phyloP scores from a whole-genome alignment of 805 yeast genomes.

The Kuraishia hungarica region DNA sequence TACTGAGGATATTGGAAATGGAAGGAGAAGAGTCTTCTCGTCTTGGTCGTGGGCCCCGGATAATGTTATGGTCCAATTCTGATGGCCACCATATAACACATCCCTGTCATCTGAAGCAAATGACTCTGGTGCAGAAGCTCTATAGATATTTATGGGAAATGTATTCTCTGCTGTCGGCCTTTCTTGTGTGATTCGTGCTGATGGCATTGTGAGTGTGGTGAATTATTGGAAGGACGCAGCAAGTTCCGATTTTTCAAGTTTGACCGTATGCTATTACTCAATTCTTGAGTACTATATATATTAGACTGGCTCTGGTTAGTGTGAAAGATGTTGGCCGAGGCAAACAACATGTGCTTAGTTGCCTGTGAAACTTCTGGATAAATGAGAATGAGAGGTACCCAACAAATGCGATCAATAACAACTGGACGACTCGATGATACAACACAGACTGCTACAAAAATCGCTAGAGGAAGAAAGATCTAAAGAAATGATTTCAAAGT shows the following conservation, averaged over 20 bases:
- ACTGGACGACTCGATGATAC: no score
- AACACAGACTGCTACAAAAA: no score
- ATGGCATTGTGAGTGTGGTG: not conserved
- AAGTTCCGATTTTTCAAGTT: no score
- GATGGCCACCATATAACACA: slow-evolving; percentile 32
- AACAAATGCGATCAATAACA: not conserved
- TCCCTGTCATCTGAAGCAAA: slow-evolving; percentile 30
- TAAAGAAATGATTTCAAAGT: no score
- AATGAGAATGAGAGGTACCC: not conserved
- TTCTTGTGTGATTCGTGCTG: not conserved
- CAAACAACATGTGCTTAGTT: no score
- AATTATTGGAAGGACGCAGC: not conserved
- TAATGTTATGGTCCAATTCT: slow-evolving; percentile 3
- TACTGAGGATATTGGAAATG: not conserved
- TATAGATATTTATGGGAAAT: slow-evolving; percentile 22
- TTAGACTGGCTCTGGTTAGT: no score
- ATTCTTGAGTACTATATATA: no score
- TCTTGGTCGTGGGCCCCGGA: not conserved
- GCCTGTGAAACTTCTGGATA: no score
- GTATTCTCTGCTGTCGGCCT: slow-evolving; percentile 35
- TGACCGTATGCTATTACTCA: no score
- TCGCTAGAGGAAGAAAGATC: no score
- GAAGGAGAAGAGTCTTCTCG: not conserved
- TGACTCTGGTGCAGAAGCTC: slow-evolving; percentile 29
- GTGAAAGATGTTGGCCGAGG: no score